Percentiles rank a stretch among this genome's conserved stretches.
phyloP scores from a whole-genome alignment of 306 rosid species.

The Bauhinia variegata region DNA sequence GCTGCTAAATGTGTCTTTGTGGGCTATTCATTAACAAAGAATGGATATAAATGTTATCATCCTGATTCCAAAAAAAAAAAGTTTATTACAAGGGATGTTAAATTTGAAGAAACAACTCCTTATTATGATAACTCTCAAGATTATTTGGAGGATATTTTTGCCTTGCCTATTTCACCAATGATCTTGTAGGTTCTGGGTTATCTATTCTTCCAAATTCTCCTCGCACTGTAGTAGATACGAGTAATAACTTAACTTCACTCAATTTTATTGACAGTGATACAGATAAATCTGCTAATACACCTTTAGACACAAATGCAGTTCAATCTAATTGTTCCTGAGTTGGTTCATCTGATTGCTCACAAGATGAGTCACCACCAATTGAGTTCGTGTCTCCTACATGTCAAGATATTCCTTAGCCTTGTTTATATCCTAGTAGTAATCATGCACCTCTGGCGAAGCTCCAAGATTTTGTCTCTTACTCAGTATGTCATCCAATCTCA shows the following conservation, averaged over 20 bases:
- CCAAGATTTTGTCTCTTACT: background rate
- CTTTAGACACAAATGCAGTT: background rate
- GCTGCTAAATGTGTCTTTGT: background rate
- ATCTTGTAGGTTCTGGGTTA: no score
- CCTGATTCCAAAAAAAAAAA: background rate
- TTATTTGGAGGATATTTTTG: constrained; percentile 9
- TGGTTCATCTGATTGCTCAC: background rate
- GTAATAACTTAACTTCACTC: background rate
- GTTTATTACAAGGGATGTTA: constrained; percentile 1
- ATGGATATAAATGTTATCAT: constrained; percentile 8
- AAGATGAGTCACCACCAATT: background rate
- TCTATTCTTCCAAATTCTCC: no score
- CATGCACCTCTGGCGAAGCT: background rate
- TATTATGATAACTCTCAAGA: no score
- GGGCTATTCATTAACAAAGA: background rate
- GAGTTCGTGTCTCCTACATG: background rate
- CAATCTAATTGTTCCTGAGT: background rate
- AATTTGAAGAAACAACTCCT: background rate
- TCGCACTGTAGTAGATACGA: background rate
- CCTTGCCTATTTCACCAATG: background rate
- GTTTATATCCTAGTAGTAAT: background rate
- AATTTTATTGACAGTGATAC: background rate
- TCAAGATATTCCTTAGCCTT: background rate
- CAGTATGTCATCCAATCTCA: background rate
- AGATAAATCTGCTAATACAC: background rate